A percentile compares a stretch with the other conserved stretches of the same genome.
phyloP scores from a whole-genome alignment of 2,329 filamentous ascomycete species.

The Neobulgaria alba region DNA sequence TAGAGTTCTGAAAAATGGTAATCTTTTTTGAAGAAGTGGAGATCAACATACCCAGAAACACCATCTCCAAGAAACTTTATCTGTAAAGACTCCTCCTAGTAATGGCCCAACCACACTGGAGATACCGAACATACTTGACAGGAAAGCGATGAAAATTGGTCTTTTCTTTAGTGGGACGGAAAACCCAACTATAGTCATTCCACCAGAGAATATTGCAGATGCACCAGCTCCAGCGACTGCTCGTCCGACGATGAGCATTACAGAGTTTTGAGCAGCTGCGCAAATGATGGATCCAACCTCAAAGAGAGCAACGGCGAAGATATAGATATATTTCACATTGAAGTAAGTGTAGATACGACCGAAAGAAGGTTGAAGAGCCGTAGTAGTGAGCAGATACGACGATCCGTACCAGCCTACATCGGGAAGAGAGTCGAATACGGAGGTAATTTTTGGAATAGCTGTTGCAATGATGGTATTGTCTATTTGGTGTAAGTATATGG shows the following conservation, averaged over 20 bases:
- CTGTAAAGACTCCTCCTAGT: conserved; percentile 31
- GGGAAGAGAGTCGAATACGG: conserved; percentile 30
- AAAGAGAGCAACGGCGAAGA: conserved; percentile 28
- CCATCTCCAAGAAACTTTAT: conserved; percentile 34
- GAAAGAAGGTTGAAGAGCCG: conserved; percentile 28
- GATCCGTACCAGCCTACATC: conserved; percentile 34
- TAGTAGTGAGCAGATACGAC: conserved; percentile 32
- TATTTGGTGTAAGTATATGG: conserved; percentile 6
- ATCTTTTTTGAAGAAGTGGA: conserved; percentile 9
- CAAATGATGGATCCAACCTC: conserved; percentile 31
- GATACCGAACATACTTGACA: conserved; percentile 29
- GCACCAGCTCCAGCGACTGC: conserved; percentile 30
- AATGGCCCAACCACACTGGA: conserved; percentile 30
- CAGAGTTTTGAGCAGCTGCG: conserved; percentile 28
- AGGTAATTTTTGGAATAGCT: conserved; percentile 35
- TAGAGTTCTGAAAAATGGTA: not conserved
- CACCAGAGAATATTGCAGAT: conserved; percentile 29
- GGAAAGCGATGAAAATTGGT: conserved; percentile 27
- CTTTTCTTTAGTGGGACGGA: conserved; percentile 26
- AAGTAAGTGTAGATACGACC: conserved; percentile 31
- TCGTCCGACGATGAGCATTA: conserved; percentile 30
- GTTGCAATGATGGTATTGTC: conserved; percentile 33
- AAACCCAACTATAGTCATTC: conserved; percentile 32
- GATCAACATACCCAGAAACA: conserved; percentile 34
- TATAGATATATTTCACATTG: conserved; percentile 28